Evolutionary conservation across 495 filamentous ascomycete species (phyloP), one percentile per base, ranked within the genome.

Genomic region (Collariella sp.): DNA sequence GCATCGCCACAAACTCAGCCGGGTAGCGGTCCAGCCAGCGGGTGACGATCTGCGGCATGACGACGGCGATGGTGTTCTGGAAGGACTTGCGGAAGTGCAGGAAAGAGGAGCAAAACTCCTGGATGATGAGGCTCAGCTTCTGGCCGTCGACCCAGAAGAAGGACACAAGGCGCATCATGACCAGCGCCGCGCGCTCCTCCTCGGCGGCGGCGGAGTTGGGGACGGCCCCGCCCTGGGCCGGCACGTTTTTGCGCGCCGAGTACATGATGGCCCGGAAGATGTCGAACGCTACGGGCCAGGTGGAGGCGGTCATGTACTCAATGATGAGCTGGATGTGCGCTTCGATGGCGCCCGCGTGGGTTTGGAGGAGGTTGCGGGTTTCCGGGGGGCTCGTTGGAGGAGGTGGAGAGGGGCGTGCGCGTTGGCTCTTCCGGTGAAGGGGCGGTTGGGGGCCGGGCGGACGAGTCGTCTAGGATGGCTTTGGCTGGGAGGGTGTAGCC

Each of bases 11-110:
- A 62, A 84, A 84, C 65, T 85, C 82, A 15, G 67, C 65, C 11
- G 82, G 81, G 55, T 79, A 79, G 10, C 77, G 72, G 55, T 84
- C 81, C 33, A 85, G 71, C 82, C 82, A 85, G 46, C 79, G 69
- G 35, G 74, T 76, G 39, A 85, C 81, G 34, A 82, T 64, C 52
- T 80, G 65, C 1, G 82, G 80, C 4, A 79, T 66, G 36, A 83
- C 70, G 16, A 81, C 65, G 23, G 81, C 82, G 15, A 84, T 72
- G 16, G 77, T 76, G 54, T 81, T 83, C 58, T 85, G 82, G 48
- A 76, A 81, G 3, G 74, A 58, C 62, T 79, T 83, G 49, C 79
- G 77, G 50, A 83, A 76, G 55, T 81, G 79, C 45, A 84, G 66
- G 63, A 83, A 84, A 56, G 74, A 80, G 29, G 79, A 79, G 58